Evolutionary conservation across 106 monocot genomes (phyloP).

Genomic region (Amphibolis antarctica): DNA sequence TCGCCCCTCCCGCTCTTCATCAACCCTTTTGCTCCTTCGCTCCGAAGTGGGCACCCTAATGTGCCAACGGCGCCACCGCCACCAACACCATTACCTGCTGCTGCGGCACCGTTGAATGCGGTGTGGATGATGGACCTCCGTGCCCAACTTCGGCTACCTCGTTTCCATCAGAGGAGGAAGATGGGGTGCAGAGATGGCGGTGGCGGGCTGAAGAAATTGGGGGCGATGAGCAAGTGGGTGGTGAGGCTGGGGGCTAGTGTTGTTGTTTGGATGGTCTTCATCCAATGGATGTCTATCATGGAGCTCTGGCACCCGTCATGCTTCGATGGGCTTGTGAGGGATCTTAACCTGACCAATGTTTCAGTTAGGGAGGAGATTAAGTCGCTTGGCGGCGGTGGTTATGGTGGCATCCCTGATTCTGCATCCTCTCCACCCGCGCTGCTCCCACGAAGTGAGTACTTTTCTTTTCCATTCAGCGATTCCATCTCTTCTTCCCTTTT

Average conservation of each 20-base stretch:
- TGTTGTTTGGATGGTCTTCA: constrained; percentile 15
- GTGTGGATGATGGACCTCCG: no score
- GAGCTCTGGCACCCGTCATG: constrained; percentile 13
- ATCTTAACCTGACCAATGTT: constrained; percentile 19
- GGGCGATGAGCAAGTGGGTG: constrained; percentile 20
- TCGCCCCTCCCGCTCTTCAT: no score
- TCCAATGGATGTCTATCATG: constrained; percentile 12
- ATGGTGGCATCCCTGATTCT: not conserved
- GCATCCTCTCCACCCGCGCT: constrained; percentile 35
- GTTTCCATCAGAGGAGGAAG: not conserved
- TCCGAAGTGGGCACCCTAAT: no score
- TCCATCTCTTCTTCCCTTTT: not conserved
- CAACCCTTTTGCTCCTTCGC: no score
- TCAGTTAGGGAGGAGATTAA: constrained; percentile 11
- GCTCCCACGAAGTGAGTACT: constrained; percentile 41
- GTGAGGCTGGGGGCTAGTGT: constrained; percentile 15
- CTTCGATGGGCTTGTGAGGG: constrained; percentile 7
- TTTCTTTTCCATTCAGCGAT: not conserved
- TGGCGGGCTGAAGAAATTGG: constrained; percentile 1
- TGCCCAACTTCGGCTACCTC: no score
- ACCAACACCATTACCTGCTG: no score
- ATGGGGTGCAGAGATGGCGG: not conserved
- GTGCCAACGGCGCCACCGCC: no score
- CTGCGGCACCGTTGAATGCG: no score
- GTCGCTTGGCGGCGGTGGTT: not conserved